These are phyloP conservation scores for Candolleomyces aberdarensis DNA, from an alignment of 768 basidiomycete genomes.

Conservation along the genomic window DNA sequence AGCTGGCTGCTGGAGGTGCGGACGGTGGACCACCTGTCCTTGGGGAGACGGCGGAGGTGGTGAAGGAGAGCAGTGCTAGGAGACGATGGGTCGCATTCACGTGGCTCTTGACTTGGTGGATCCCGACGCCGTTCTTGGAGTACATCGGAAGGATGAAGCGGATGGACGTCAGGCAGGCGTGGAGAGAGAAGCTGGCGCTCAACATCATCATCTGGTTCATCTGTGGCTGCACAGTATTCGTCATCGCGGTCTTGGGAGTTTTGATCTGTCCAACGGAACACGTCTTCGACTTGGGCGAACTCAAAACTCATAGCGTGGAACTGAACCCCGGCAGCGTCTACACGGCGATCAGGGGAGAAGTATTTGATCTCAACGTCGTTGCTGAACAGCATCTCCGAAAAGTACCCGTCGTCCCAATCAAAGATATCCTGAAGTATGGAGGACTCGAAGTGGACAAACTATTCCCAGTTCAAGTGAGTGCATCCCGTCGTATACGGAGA, in stretches of 20 bases:
- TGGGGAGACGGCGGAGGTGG: slow-evolving; percentile 82
- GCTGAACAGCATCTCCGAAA: slow-evolving; percentile 63
- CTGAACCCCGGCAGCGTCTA: slow-evolving; percentile 73
- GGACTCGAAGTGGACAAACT: slow-evolving; percentile 69
- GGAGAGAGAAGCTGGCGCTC: slow-evolving; percentile 95
- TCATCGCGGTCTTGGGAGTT: slow-evolving; percentile 83
- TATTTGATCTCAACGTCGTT: slow-evolving; percentile 79
- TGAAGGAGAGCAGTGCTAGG: slow-evolving; percentile 79
- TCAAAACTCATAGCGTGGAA: slow-evolving; percentile 64
- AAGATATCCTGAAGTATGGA: slow-evolving; percentile 80
- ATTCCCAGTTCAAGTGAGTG: slow-evolving; percentile 89
- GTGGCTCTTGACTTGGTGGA: slow-evolving; percentile 91
- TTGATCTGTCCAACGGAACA: slow-evolving; percentile 95
- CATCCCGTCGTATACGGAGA: background rate
- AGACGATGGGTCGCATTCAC: slow-evolving; percentile 85
- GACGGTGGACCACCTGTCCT: slow-evolving; percentile 83
- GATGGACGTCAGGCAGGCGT: slow-evolving; percentile 89
- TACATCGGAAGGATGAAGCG: slow-evolving; percentile 92
- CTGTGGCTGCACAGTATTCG: slow-evolving; percentile 85
- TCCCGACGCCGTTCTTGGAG: slow-evolving; percentile 67
- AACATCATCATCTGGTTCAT: slow-evolving; percentile 96
- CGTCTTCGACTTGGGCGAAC: slow-evolving; percentile 78
- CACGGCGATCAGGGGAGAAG: slow-evolving; percentile 87
- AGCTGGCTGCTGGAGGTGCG: slow-evolving; percentile 71
- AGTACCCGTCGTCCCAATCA: slow-evolving; percentile 70